These are phyloP conservation scores for Annulohypoxylon bovei DNA, from an alignment of 495 filamentous ascomycete genomes.

Conservation along the genomic window DNA sequence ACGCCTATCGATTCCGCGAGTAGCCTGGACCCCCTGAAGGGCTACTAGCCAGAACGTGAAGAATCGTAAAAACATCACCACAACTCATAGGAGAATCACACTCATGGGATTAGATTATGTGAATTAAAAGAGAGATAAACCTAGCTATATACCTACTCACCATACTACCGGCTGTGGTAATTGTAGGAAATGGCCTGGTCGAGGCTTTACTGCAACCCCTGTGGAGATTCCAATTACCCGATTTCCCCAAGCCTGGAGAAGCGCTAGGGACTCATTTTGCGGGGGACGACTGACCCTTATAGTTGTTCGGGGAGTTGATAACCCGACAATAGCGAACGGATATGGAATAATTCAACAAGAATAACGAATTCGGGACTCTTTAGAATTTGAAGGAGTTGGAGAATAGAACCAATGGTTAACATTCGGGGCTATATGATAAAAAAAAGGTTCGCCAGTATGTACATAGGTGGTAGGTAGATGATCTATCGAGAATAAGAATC, in stretches of 20 bases:
- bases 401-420: neutral
- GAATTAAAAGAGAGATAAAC: slow-evolving; percentile 4
- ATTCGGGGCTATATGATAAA: neutral
- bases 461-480: too few relatives aligned
- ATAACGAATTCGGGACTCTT: neutral
- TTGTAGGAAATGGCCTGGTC: slow-evolving; percentile 10
- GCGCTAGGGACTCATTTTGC: slow-evolving; percentile 26
- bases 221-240: slow-evolving; percentile 44
- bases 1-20: slow-evolving; percentile 45
- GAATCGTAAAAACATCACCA: slow-evolving; percentile 11
- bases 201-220: slow-evolving; percentile 14
- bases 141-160: slow-evolving; percentile 13
- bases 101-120: neutral
- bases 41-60: slow-evolving; percentile 8
- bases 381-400: neutral
- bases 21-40: slow-evolving; percentile 24
- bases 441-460: neutral
- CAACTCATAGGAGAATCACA: neutral
- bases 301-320: slow-evolving; percentile 37
- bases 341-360: neutral
- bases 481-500: neutral
- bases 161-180: neutral
- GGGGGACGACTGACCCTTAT: slow-evolving; percentile 18
- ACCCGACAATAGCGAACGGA: slow-evolving; percentile 21
- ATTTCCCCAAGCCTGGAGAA: slow-evolving; percentile 32